phyloP scores from a whole-genome alignment of 441 rosid genomes.

The Hypseocharis bilobata region DNA sequence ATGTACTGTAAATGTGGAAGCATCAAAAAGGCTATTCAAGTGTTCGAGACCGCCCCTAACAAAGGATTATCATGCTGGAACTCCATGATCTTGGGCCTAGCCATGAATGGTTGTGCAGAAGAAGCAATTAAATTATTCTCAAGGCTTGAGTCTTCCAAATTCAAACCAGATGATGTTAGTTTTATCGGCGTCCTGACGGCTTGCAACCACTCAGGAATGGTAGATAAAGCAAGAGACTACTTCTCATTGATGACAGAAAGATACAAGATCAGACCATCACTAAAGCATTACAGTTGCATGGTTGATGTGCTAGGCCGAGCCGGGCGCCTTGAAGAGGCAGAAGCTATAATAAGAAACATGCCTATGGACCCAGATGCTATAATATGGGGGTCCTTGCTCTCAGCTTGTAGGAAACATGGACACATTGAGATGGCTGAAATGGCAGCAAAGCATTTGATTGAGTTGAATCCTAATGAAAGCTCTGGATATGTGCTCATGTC shows the following conservation, averaged over 20 bases:
- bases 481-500: conserved; percentile 54
- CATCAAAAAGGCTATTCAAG: conserved; percentile 36
- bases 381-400: conserved; percentile 47
- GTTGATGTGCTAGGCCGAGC: conserved; percentile 45
- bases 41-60: conserved; percentile 29
- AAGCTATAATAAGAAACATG: conserved; percentile 36
- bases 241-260: conserved; percentile 36
- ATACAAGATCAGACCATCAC: conserved; percentile 42
- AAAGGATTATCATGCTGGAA: conserved; percentile 61
- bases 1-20: conserved; percentile 71
- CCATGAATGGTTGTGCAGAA: conserved; percentile 39
- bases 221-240: conserved; percentile 30
- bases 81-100: conserved; percentile 53
- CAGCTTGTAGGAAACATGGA: conserved; percentile 40
- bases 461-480: conserved; percentile 39
- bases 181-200: conserved; percentile 51
- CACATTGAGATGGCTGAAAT: conserved; percentile 37
- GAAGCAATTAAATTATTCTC: conserved; percentile 45
- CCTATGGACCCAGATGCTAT: conserved; percentile 34
- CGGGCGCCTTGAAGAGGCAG: conserved; percentile 48
- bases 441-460: conserved; percentile 33
- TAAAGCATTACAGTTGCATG: conserved; percentile 57
- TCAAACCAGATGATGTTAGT: conserved; percentile 43
- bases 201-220: conserved; percentile 41
- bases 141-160: conserved; percentile 34